A percentile compares a stretch with the other conserved stretches of the same genome.
Evolutionary conservation across 1,284 basidiomycete genomes (phyloP).

Genomic region (Marasmius oreades): DNA sequence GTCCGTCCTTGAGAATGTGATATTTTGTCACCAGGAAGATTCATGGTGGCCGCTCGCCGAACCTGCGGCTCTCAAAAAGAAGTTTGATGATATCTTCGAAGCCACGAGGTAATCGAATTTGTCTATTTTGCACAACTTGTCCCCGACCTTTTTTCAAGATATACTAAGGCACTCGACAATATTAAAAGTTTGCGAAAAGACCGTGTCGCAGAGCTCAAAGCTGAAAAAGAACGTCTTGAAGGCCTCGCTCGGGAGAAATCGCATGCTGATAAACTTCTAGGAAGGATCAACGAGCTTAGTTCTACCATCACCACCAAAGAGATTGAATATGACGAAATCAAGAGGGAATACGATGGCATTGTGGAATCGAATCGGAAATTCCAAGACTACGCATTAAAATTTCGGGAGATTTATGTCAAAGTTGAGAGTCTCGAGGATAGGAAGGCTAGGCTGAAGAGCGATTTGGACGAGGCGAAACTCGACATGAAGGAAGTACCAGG

Average conservation of each 20-base stretch:
- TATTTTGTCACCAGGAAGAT: constrained; percentile 99
- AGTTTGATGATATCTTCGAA: constrained; percentile 99
- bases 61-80: constrained; percentile 91
- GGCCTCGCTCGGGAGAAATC: constrained; percentile 82
- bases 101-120: constrained; percentile 72
- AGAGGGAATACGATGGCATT: constrained; percentile 60
- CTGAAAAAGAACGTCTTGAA: constrained; percentile 86
- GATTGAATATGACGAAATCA: constrained; percentile 71
- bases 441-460: constrained; percentile 49
- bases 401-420: constrained; percentile 78
- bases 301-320: constrained; percentile 69
- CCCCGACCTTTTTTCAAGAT: constrained; percentile 44
- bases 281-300: constrained; percentile 64
- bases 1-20: constrained; percentile 96
- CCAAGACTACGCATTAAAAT: constrained; percentile 81
- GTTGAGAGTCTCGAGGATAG: constrained; percentile 67
- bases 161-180: constrained; percentile 94
- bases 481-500: constrained; percentile 76
- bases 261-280: constrained; percentile 80
- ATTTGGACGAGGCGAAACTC: constrained; percentile 63
- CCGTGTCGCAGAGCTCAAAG: constrained; percentile 85
- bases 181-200: constrained; percentile 93
- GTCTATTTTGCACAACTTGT: not conserved
- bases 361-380: constrained; percentile 79
- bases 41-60: constrained; percentile 98